Evolutionary conservation across 139 green algal genomes (phyloP).

Genomic region (Coelastrella sp.): DNA sequence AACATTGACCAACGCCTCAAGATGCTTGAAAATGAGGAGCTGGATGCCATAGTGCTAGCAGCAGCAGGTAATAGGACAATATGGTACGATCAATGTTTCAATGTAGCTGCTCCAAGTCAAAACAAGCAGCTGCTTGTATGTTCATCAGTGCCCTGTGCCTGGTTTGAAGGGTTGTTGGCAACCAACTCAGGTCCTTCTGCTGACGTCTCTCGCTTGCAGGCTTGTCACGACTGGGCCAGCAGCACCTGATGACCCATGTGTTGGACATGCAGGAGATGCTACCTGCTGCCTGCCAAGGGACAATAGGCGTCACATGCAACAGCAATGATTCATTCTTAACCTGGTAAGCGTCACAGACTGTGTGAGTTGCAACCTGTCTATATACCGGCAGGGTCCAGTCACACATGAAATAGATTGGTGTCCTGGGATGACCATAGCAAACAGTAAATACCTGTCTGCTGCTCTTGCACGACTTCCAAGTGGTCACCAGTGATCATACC

Average conservation of each 20-base stretch:
- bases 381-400: no score
- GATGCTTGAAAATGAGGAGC: constrained; percentile 22
- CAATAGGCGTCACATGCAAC: constrained; percentile 29
- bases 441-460: not conserved
- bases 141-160: not conserved
- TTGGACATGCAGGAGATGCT: constrained; percentile 41
- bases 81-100: not conserved
- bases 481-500: no score
- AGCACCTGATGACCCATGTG: constrained; percentile 3
- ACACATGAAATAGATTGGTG: no score
- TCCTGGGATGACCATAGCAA: no score
- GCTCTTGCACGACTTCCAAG: not conserved
- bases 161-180: no score
- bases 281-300: constrained; percentile 36
- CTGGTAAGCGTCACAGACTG: not conserved
- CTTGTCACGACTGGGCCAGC: constrained; percentile 7
- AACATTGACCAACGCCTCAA: constrained; percentile 29
- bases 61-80: constrained; percentile 15
- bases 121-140: not conserved
- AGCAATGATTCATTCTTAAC: constrained; percentile 12
- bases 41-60: constrained; percentile 41
- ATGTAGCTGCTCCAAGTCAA: not conserved
- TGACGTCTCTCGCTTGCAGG: constrained; percentile 10
- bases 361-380: not conserved
- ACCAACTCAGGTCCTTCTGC: not conserved